Evolutionary conservation across 2,329 filamentous ascomycete species (phyloP), one percentile per base, ranked within the genome.

Genomic region (Zarea fungicola): DNA sequence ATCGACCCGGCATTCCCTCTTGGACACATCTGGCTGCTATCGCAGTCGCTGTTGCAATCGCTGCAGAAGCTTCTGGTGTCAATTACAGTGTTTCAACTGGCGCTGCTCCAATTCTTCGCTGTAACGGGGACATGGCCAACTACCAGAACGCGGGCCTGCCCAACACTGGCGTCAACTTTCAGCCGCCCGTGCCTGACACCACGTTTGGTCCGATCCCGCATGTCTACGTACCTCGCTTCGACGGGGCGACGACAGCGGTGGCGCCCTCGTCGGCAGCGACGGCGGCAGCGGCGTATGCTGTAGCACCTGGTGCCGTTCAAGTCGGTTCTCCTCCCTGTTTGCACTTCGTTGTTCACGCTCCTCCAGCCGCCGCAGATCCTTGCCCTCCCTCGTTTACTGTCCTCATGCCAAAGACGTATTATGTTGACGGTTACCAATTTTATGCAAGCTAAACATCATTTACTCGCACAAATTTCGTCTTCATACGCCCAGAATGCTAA

Each of bases 101-200:
- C n/a, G n/a, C n/a, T n/a, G n/a, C n/a, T n/a, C n/a, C n/a, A n/a
- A n/a, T n/a, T n/a, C n/a, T n/a, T n/a, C 9, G 18, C n/a, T 34
- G 13, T 9, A 25, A 29, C 50, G 53, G 56, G 9, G 32, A 10
- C 53, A 69, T 68, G 67, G 66, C 64, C 46, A 65, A 67, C 50
- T 75, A 76, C 55, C 64, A 65, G 52, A 71, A 71, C 55, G 54
- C 65, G n/a, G 60, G 56, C n/a, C 73, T 68, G 54, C 66, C 69
- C 35, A 62, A 65, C 25, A 59, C 58, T 41, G 74, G 74, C 47
- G 60, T 76, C 42, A 73, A 78, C 60, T 82, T 77, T 57, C 76
- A 82, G 58, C 80, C 80, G 1, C 78, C 76, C 23, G 76, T 80
- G 14, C 77, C 78, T 4, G 76, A 80, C 55, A 80, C 78, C 14